Percentiles rank a stretch among this genome's conserved stretches.
phyloP scores from a whole-genome alignment of 768 basidiomycete genomes.

The Lentinula edodes region DNA sequence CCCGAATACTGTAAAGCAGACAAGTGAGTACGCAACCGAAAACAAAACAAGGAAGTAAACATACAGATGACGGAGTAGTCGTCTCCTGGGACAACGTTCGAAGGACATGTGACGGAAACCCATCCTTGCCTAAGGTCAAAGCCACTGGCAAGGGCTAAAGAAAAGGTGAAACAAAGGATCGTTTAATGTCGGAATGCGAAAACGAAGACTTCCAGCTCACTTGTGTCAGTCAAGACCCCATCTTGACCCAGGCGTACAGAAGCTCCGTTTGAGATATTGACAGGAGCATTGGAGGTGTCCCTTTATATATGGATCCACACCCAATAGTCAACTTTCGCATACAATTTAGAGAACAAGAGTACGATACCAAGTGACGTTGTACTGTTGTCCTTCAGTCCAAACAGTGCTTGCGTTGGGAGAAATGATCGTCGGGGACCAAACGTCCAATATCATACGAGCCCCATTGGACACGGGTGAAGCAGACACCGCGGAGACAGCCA shows the following conservation, averaged over 20 bases:
- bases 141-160: slow-evolving; percentile 11
- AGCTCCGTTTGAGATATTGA: slow-evolving; percentile 18
- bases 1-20: slow-evolving; percentile 21
- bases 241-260: background rate
- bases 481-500: background rate
- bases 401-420: slow-evolving; percentile 2
- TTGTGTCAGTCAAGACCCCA: slow-evolving; percentile 5
- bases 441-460: slow-evolving; percentile 3
- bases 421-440: slow-evolving; percentile 3
- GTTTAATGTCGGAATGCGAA: background rate
- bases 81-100: slow-evolving; percentile 9
- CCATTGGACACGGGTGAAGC: background rate
- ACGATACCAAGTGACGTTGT: slow-evolving; percentile 16
- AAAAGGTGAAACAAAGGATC: too few species aligned
- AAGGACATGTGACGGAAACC: slow-evolving; percentile 14
- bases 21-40: background rate
- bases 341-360: background rate
- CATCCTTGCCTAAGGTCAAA: slow-evolving; percentile 17
- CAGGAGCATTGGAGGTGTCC: slow-evolving; percentile 16
- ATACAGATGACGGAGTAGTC: slow-evolving; percentile 21
- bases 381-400: slow-evolving; percentile 2
- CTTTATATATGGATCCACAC: slow-evolving; percentile 9
- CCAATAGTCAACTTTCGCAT: slow-evolving; percentile 1
- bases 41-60: background rate
- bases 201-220: slow-evolving; percentile 6